A percentile compares a stretch with the other conserved stretches of the same genome.
phyloP scores from a whole-genome alignment of 139 green algal species.

The Tetraselmis striata region DNA sequence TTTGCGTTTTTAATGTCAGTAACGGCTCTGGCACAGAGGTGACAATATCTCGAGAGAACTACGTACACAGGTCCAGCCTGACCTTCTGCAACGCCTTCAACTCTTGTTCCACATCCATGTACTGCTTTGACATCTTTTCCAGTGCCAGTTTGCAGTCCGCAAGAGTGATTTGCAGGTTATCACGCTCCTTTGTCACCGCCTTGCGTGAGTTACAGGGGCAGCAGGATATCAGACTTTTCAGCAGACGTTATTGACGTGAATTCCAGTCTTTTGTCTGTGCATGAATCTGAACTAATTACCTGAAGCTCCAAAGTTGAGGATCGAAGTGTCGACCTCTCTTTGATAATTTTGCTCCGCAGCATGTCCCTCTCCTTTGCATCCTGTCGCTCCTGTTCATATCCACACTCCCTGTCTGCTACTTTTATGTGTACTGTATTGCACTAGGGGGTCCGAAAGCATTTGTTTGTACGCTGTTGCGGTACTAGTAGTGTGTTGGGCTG shows the following conservation, averaged over 20 bases:
- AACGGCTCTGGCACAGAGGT: too few species aligned
- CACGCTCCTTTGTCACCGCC: not conserved
- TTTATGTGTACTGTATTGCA: too few species aligned
- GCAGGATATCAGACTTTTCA: not conserved
- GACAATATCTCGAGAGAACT: too few species aligned
- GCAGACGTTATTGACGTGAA: not conserved
- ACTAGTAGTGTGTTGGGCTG: too few species aligned
- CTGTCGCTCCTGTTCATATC: not conserved
- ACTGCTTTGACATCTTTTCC: not conserved
- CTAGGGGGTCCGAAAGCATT: too few species aligned
- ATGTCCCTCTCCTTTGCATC: not conserved
- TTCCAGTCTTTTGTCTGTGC: too few species aligned
- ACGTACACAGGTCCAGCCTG: too few species aligned
- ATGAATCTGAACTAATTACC: too few species aligned
- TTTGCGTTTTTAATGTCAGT: too few species aligned
- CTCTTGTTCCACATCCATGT: not conserved
- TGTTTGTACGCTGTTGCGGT: too few species aligned
- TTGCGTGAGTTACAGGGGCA: too few species aligned
- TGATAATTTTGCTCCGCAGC: not conserved
- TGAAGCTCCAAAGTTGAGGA: not conserved
- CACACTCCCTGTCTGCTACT: too few species aligned
- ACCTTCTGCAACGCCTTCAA: not conserved
- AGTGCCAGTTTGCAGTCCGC: not conserved
- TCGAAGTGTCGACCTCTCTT: not conserved
- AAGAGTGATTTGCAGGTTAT: not conserved